Percentiles rank a stretch among this genome's conserved stretches.
Conservation (phyloP, 225 moss, liverwort and hornwort species). For the Pseudisothecium myosuroides region DNA sequence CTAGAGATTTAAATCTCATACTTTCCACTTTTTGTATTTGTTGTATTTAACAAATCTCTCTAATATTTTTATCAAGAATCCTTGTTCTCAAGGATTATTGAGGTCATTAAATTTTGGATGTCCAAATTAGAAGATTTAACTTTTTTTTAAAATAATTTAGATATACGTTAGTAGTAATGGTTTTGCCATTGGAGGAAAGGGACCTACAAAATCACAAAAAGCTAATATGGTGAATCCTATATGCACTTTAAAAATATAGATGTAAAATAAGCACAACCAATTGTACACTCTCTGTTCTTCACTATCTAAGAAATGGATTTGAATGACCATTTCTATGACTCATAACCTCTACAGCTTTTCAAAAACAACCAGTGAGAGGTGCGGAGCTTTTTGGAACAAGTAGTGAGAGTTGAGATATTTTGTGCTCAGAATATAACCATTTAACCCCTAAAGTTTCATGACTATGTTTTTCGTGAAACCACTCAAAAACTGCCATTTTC, state of each 20-base stretch:
- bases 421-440: neutral
- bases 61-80: neutral
- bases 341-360: neutral
- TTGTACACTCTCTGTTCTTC: neutral
- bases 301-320: neutral
- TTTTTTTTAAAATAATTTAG: neutral
- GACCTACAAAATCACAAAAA: neutral
- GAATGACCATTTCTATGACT: neutral
- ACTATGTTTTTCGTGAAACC: no score
- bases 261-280: neutral
- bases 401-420: neutral
- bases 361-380: neutral
- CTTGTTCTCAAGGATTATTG: accelerated
- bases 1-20: neutral
- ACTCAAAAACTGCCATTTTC: no score
- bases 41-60: accelerated
- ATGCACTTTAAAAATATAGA: neutral
- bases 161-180: neutral
- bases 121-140: neutral
- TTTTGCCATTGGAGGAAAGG: neutral
- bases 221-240: neutral
- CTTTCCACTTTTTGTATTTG: neutral
- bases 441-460: no score
- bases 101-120: neutral
- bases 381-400: neutral